Base-by-base conservation (phyloP, 2,329 filamentous ascomycete genomes). In the Metarhizium guizhouense region DNA sequence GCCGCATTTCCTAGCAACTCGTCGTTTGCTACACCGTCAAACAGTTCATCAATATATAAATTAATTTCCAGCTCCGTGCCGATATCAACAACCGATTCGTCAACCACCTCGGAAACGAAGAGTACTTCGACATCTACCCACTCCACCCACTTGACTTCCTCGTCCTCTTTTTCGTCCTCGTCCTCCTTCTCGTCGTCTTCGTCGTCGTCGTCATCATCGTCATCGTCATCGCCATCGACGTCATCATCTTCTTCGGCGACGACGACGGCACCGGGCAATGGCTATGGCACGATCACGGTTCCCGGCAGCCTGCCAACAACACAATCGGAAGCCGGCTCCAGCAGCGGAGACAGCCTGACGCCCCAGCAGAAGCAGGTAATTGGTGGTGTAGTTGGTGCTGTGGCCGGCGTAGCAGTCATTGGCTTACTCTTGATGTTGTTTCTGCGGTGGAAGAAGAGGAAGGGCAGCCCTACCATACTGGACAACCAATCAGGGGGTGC, bases 381-480 rank as follows among this genome's bases (percentile, higher is more conserved):
- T 7, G 81, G 81, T 0, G 76, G 81, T 36, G 79, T 84, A 1
- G 71, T 84, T 18, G 81, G 81, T 25, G 74, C 79, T 45, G 65
- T 86, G 36, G 82, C 83, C 16, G 83, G 82, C 18, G 67, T 81
- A 2, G 82, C 81, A 13, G 70, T 85, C 49, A 65, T 86, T 51
- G 67, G 81, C 4, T 65, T 85, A 4, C 65, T 84, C 20, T 65
- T 82, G 6, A 67, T 85, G 56, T 70, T 79, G 57, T 62, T 78
- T n/a, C 63, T 85, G 47, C 74, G 75, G 60, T 82, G 79, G 72
- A 83, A 76, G 72, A 84, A 77, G 64, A 74, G 73, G 55, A 73
- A 74, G 55, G 68, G 72, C 6, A 73, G 69, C 48, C 69, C 74
- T 60, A 63, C 72, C n/a, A 68, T 79, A 36, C 69, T 78, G 2